These are phyloP conservation scores for Backusella mclennaniae DNA, from an alignment of 192 early-diverging fungal species.

Conservation along the genomic window DNA sequence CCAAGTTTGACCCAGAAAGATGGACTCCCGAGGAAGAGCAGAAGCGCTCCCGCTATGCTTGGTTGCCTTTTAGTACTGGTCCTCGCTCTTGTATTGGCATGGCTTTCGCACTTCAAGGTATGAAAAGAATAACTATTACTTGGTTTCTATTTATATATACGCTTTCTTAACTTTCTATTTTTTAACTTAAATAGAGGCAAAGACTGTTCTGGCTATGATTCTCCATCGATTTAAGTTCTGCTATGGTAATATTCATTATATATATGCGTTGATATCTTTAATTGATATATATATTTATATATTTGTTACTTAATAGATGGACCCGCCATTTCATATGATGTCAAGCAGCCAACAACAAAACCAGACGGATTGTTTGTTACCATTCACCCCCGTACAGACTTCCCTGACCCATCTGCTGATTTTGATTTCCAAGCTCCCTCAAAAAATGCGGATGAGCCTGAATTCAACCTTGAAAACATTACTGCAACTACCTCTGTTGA, in stretches of 20 bases:
- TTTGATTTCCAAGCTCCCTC: not conserved
- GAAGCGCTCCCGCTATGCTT: constrained; percentile 46
- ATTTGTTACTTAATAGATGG: constrained; percentile 15
- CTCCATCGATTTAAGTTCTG: constrained; percentile 45
- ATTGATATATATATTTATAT: not conserved
- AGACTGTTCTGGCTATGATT: constrained; percentile 50
- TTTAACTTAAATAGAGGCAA: constrained; percentile 44
- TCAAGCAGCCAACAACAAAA: constrained; percentile 24
- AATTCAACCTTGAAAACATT: not conserved
- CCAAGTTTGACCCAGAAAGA: constrained; percentile 52
- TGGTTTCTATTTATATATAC: not conserved
- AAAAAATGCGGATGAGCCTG: not conserved
- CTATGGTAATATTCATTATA: constrained; percentile 11
- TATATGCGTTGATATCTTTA: not conserved
- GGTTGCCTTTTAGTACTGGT: constrained; percentile 55
- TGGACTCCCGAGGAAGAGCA: constrained; percentile 50
- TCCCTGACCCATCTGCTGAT: constrained; percentile 29
- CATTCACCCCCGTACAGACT: constrained; percentile 28
- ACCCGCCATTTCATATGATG: constrained; percentile 29
- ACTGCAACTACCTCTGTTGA: not conserved
- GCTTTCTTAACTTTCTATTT: constrained; percentile 45
- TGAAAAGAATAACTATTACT: not conserved
- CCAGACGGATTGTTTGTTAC: constrained; percentile 38
- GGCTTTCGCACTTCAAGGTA: constrained; percentile 48
- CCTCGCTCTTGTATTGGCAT: constrained; percentile 57